Conservation (phyloP, 805 yeast genomes). For the Ogataea angusta region DNA sequence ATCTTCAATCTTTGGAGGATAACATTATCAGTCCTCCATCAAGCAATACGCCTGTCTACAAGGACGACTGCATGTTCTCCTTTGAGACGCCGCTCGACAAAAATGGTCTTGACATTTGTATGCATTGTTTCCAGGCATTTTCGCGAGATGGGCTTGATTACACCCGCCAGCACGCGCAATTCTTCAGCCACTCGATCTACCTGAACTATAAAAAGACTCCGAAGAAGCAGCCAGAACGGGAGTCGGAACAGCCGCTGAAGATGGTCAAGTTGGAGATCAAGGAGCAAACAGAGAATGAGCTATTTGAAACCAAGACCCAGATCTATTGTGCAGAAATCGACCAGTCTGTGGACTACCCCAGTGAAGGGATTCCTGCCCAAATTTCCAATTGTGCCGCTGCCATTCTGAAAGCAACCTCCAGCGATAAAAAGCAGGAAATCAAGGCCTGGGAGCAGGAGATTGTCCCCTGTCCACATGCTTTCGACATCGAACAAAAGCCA, state of each 20-base stretch:
- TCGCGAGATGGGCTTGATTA: conserved; percentile 48
- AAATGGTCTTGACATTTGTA: conserved; percentile 70
- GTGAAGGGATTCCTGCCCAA: conserved; percentile 28
- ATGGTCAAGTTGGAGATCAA: conserved; percentile 65
- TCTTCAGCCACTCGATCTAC: conserved; percentile 52
- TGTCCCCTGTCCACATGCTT: conserved; percentile 72
- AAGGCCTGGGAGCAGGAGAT: conserved; percentile 92
- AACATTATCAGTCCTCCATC: conserved; percentile 22
- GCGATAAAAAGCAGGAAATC: conserved; percentile 61
- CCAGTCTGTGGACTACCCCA: conserved; percentile 28
- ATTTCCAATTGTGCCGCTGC: conserved; percentile 36
- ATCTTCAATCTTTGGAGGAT: conserved; percentile 17
- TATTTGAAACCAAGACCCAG: conserved; percentile 45
- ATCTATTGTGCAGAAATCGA: conserved; percentile 40
- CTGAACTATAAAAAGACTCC: conserved; percentile 55
- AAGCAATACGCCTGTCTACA: conserved; percentile 49
- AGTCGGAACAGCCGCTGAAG: conserved; percentile 38
- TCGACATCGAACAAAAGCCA: conserved; percentile 43
- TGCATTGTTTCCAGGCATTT: conserved; percentile 70
- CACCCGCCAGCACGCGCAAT: conserved; percentile 52
- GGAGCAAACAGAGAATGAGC: conserved; percentile 59
- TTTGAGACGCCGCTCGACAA: conserved; percentile 62
- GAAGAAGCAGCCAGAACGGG: conserved; percentile 39
- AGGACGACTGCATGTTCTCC: conserved; percentile 89
- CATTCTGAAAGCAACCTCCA: conserved; percentile 56